Evolutionary conservation across 441 rosid species (phyloP), one percentile per base, ranked within the genome.

Genomic region (Gossypium lobatum): DNA sequence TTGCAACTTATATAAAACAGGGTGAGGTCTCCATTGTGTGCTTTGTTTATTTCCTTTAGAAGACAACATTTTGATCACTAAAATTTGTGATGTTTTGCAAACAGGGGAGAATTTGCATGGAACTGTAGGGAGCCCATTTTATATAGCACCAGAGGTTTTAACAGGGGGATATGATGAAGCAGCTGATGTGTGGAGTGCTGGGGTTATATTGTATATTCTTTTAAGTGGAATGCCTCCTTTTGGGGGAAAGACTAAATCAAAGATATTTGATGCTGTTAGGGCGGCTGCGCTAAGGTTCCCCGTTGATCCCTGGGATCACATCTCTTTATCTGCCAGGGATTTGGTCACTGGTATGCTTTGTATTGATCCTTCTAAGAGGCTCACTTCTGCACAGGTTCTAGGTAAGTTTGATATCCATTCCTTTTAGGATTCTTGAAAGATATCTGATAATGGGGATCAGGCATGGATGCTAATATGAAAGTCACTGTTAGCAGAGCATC

Each of bases 131-230:
- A 91, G 97, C 70, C 98, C 98, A 39, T 91, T 91, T 82, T 91
- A 93, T 73, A 89, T 91, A 76, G 98, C 96, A 50, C 98, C 97
- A 0, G 97, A 93, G 83, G 98, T 93, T 66, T 78, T 93, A 42
- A 73, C 83, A 0, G 97, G 98, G 66, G 91, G 89, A 25, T 90
- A 91, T 81, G 84, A 89, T 76, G 84, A 93, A 79, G 88, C 91
- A 71, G 98, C 97, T 70, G 98, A 91, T 85, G 85, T 91, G 72
- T 93, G 98, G 98, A 93, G 98, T 80, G 89, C 98, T 34, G 95
- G 98, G 57, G 97, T 91, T 53, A 88, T 93, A 75, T 80, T 88
- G 66, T 91, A 91, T 78, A 88, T 91, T 79, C 95, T 93, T 76
- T 90, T 93, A 21, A 90, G 95, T 73, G 97, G 94, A 48, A 82